Evolutionary conservation across 2,329 filamentous ascomycete genomes (phyloP).

Genomic region (Penicillium psychrosexuale): DNA sequence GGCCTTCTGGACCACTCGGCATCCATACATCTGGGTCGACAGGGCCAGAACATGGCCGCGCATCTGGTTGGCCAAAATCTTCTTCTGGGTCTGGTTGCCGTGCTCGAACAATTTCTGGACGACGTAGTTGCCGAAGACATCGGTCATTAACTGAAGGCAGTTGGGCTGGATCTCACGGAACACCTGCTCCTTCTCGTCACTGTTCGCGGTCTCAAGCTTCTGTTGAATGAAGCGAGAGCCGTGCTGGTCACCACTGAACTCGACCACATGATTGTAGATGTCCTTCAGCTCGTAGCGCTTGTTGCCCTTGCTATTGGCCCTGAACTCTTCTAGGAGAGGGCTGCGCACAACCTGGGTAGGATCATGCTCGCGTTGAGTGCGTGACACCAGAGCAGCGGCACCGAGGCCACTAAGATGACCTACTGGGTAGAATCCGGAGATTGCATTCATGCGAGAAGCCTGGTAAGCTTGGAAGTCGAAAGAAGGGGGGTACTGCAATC

Average conservation of each 20-base stretch:
- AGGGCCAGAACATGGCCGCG: conserved; percentile 75
- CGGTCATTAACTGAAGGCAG: conserved; percentile 83
- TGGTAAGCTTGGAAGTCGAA: conserved; percentile 37
- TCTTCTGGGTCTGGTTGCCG: conserved; percentile 91
- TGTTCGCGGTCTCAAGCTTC: conserved; percentile 88
- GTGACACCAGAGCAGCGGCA: conserved; percentile 37
- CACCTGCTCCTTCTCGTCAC: conserved; percentile 88
- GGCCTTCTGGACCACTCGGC: conserved; percentile 93
- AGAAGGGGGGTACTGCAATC: conserved; percentile 30
- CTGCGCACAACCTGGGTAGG: conserved; percentile 64
- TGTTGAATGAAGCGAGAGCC: conserved; percentile 94
- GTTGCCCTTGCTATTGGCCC: conserved; percentile 66
- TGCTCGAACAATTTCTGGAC: conserved; percentile 98
- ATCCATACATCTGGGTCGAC: conserved; percentile 87
- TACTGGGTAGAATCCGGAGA: conserved; percentile 39
- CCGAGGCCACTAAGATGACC: conserved; percentile 31
- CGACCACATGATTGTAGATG: conserved; percentile 81
- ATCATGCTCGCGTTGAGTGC: conserved; percentile 56
- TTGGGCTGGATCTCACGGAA: conserved; percentile 86
- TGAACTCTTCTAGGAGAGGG: conserved; percentile 74
- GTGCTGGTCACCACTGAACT: conserved; percentile 94
- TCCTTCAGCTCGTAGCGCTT: conserved; percentile 81
- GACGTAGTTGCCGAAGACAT: conserved; percentile 97
- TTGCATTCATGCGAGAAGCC: conserved; percentile 31
- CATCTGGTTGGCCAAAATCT: conserved; percentile 79